Conservation (phyloP, 31 red algal species). For the Asparagopsis taxiformis region DNA sequence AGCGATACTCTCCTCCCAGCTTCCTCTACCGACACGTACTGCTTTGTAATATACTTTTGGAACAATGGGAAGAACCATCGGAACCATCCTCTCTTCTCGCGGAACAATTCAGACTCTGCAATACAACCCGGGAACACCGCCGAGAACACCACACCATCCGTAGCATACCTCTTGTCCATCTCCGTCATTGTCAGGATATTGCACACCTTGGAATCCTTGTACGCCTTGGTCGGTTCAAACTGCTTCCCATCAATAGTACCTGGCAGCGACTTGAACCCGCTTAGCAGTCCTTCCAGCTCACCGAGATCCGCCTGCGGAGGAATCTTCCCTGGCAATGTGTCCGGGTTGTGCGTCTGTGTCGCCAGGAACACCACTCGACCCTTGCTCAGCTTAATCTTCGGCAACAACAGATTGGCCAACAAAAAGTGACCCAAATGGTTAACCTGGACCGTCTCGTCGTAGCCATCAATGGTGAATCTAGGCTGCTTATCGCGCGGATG, state of each 20-base stretch:
- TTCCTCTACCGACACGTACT: slow-evolving; percentile 75
- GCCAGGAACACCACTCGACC: slow-evolving; percentile 79
- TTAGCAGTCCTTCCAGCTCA: slow-evolving; percentile 54
- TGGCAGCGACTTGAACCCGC: slow-evolving; percentile 37
- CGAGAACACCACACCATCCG: slow-evolving; percentile 58
- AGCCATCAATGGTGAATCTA: slow-evolving; percentile 83
- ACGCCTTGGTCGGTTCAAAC: slow-evolving; percentile 92
- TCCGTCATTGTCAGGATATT: slow-evolving; percentile 83
- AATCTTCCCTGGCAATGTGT: slow-evolving; percentile 82
- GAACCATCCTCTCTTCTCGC: slow-evolving; percentile 94
- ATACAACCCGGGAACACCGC: slow-evolving; percentile 92
- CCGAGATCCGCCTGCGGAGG: slow-evolving; percentile 87
- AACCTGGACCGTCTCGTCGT: slow-evolving; percentile 83
- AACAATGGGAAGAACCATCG: slow-evolving; percentile 83
- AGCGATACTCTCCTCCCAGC: slow-evolving; percentile 70
- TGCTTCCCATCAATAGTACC: slow-evolving; percentile 68
- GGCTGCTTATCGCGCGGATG: slow-evolving; percentile 78
- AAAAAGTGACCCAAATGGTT: slow-evolving; percentile 94
- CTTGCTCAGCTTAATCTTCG: slow-evolving; percentile 26
- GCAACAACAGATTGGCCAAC: slow-evolving; percentile 73
- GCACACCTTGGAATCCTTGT: slow-evolving; percentile 94
- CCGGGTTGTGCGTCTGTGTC: slow-evolving; percentile 82
- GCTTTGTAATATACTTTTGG: slow-evolving; percentile 85
- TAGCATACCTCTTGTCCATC: slow-evolving; percentile 51
- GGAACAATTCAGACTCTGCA: slow-evolving; percentile 77